A percentile compares a stretch with the other conserved stretches of the same genome.
Evolutionary conservation across 768 basidiomycete species (phyloP).

Genomic region (Mrakia frigida): DNA sequence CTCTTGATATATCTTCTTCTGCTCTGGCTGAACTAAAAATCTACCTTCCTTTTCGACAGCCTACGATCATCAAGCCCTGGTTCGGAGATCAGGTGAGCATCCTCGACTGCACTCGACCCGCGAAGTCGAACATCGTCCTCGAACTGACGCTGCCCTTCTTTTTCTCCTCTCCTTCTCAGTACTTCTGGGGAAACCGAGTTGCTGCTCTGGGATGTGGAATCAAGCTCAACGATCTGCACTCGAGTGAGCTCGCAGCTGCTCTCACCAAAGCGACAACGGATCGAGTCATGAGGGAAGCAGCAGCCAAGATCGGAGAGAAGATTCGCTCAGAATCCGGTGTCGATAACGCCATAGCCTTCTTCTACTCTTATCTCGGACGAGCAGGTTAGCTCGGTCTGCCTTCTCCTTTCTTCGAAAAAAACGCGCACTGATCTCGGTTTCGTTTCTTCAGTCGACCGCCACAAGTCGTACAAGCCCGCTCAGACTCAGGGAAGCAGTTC

Average conservation of each 20-base stretch:
- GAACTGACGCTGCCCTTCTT: no score
- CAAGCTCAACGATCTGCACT: conserved; percentile 51
- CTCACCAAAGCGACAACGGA: conserved; percentile 55
- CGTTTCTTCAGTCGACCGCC: conserved; percentile 15
- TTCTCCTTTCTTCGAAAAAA: neutral
- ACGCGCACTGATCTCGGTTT: neutral
- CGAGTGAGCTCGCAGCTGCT: conserved; percentile 53
- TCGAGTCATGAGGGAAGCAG: conserved; percentile 60
- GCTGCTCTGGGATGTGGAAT: conserved; percentile 44
- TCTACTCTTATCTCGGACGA: conserved; percentile 54
- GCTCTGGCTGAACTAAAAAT: neutral
- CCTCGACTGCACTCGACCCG: neutral
- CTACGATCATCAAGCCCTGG: conserved; percentile 66
- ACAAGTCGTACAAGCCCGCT: conserved; percentile 10
- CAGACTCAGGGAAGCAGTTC: neutral
- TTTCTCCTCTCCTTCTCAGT: neutral
- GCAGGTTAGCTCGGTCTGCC: conserved; percentile 35
- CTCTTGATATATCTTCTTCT: neutral
- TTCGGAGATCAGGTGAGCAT: conserved; percentile 46
- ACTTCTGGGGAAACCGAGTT: conserved; percentile 17
- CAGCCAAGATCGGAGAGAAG: conserved; percentile 50
- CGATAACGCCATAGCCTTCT: conserved; percentile 54
- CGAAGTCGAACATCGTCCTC: neutral
- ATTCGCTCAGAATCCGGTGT: conserved; percentile 58
- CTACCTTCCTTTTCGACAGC: conserved; percentile 41